These are phyloP conservation scores for Calonectria pseudoreteaudii DNA, from an alignment of 2,329 filamentous ascomycete species.

Conservation along the genomic window DNA sequence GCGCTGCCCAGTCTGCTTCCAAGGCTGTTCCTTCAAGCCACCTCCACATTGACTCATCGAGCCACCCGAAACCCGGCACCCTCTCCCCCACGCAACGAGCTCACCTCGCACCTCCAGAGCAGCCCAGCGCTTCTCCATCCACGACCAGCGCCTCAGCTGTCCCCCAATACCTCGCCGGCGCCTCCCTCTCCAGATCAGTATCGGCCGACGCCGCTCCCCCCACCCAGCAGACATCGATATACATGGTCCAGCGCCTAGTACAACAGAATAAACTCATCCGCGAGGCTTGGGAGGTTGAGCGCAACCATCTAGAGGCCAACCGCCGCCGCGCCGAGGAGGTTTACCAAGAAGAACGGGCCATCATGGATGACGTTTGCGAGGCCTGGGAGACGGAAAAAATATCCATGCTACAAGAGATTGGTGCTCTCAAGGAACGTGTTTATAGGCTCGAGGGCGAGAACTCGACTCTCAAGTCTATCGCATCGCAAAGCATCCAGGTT, in stretches of 20 bases:
- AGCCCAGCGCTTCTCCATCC: constrained; percentile 34
- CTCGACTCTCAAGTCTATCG: constrained; percentile 46
- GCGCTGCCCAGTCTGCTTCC: constrained; percentile 36
- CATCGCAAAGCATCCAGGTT: constrained; percentile 44
- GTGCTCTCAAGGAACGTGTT: constrained; percentile 54
- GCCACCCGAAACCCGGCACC: constrained; percentile 29
- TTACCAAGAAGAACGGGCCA: constrained; percentile 65
- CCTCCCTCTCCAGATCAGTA: constrained; percentile 44
- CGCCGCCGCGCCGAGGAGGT: constrained; percentile 65
- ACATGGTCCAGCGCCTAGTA: constrained; percentile 54
- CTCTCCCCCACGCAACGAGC: constrained; percentile 33
- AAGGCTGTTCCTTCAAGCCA: constrained; percentile 26
- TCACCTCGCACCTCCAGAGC: constrained; percentile 27
- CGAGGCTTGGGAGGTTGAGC: constrained; percentile 66
- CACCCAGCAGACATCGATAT: constrained; percentile 45
- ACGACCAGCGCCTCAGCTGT: constrained; percentile 37
- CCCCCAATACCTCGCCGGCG: constrained; percentile 34
- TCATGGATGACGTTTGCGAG: constrained; percentile 64
- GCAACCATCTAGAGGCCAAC: constrained; percentile 65
- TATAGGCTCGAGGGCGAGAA: constrained; percentile 53
- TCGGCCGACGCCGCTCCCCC: constrained; percentile 47
- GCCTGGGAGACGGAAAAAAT: constrained; percentile 60
- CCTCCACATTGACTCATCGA: constrained; percentile 33
- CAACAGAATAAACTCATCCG: constrained; percentile 57
- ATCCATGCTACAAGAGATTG: constrained; percentile 54